Percentiles rank a stretch among this genome's conserved stretches.
These are phyloP conservation scores for Penicillium aurantiogriseum DNA, from an alignment of 2,329 filamentous ascomycete species.

Conservation along the genomic window DNA sequence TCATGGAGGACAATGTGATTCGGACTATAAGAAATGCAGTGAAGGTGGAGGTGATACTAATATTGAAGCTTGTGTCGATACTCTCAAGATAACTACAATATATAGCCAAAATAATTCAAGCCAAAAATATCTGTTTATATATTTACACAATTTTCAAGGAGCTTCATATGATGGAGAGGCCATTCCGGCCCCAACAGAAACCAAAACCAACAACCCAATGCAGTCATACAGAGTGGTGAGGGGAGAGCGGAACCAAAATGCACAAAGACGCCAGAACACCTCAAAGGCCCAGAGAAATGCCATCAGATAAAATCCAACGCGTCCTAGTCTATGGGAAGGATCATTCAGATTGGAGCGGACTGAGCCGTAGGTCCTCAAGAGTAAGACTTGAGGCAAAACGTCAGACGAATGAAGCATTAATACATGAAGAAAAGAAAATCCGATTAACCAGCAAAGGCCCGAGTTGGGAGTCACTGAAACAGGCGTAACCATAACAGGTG, in stretches of 20 bases:
- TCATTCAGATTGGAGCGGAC: neutral
- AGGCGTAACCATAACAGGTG: conserved; percentile 30
- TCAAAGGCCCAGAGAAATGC: conserved; percentile 20
- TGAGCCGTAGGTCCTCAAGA: neutral
- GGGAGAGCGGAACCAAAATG: conserved; percentile 32
- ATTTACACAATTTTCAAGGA: conserved; percentile 9
- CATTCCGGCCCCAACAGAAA: conserved; percentile 3
- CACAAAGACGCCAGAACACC: conserved; percentile 27
- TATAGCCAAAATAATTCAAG: neutral
- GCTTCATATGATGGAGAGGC: neutral
- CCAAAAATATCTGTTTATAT: conserved; percentile 1
- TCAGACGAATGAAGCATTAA: conserved; percentile 21
- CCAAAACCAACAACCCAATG: conserved; percentile 15
- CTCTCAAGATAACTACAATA: neutral
- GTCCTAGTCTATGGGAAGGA: conserved; percentile 22
- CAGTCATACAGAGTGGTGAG: conserved; percentile 25
- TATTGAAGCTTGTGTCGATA: no score
- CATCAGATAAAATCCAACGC: conserved; percentile 22
- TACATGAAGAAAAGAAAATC: conserved; percentile 25
- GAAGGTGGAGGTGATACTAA: no score
- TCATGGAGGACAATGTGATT: no score
- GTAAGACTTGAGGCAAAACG: neutral
- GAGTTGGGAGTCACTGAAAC: conserved; percentile 26
- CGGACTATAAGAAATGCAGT: no score
- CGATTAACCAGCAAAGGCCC: conserved; percentile 17